phyloP scores from a whole-genome alignment of 306 rosid species.

The Urtica urens region DNA sequence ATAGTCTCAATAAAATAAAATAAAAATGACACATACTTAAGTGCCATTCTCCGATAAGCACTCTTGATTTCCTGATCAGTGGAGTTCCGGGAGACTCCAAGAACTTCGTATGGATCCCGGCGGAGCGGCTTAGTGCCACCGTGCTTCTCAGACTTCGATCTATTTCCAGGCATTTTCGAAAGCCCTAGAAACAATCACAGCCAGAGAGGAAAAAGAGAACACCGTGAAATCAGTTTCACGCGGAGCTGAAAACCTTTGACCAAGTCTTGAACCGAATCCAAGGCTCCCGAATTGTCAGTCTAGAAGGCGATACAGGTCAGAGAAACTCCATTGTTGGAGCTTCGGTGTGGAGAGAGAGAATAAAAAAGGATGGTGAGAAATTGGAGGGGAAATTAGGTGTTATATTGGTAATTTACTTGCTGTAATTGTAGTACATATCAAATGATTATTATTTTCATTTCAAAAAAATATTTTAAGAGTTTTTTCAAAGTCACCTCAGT shows the following conservation, averaged over 20 bases:
- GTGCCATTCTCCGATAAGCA: constrained; percentile 92
- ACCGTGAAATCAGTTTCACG: constrained; percentile 37
- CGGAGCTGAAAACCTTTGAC: constrained; percentile 8
- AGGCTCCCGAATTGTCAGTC: background rate
- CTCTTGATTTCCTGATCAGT: constrained; percentile 92
- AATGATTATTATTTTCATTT: background rate
- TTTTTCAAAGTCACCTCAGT: constrained; percentile 17
- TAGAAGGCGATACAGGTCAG: constrained; percentile 22
- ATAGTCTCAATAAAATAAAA: background rate
- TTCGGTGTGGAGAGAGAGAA: constrained; percentile 17
- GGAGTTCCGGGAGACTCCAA: constrained; percentile 70
- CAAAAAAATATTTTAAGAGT: background rate
- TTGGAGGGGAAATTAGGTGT: constrained; percentile 36
- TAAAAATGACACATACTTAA: constrained; percentile 46
- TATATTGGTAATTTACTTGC: constrained; percentile 7
- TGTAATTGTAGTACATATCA: background rate
- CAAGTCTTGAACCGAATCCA: constrained; percentile 4
- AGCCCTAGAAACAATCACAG: background rate
- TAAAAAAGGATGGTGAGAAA: constrained; percentile 15
- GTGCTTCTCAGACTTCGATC: constrained; percentile 76
- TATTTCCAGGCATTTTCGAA: constrained; percentile 54
- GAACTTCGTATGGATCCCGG: constrained; percentile 96
- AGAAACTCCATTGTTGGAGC: constrained; percentile 39
- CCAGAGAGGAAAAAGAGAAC: constrained; percentile 17
- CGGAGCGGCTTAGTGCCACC: constrained; percentile 58